Evolutionary conservation across 2,329 filamentous ascomycete genomes (phyloP).

Genomic region (Catunica adiposa): DNA sequence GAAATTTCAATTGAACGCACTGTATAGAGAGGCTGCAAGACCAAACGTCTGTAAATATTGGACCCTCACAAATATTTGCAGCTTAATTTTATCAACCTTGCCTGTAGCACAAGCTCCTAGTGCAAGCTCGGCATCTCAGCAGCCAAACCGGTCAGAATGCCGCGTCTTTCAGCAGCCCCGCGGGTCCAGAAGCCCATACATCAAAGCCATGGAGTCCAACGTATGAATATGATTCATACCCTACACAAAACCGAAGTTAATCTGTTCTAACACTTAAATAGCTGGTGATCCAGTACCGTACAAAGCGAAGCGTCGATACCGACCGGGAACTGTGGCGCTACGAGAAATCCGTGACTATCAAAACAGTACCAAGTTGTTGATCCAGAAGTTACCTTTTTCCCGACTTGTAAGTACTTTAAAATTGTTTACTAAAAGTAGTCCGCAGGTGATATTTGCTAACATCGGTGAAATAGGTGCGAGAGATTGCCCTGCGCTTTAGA

Average conservation of each 20-base stretch:
- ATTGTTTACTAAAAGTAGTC: neutral
- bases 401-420: conserved; percentile 39
- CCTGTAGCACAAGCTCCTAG: too few relatives aligned
- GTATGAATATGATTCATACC: neutral
- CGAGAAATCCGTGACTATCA: conserved; percentile 88
- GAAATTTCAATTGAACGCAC: too few relatives aligned
- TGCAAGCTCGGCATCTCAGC: neutral
- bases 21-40: too few relatives aligned
- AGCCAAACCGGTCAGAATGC: conserved; percentile 1
- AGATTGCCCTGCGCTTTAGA: conserved; percentile 52
- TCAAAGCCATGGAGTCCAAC: conserved; percentile 8
- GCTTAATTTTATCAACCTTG: too few relatives aligned
- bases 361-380: conserved; percentile 70
- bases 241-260: neutral
- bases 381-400: conserved; percentile 66
- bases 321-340: conserved; percentile 68
- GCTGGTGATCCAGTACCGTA: conserved; percentile 58
- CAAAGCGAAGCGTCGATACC: conserved; percentile 46
- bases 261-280: conserved; percentile 21
- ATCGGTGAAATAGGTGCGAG: conserved; percentile 36
- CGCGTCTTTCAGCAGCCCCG: conserved; percentile 3
- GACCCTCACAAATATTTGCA: too few relatives aligned
- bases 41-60: too few relatives aligned
- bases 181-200: conserved; percentile 7
- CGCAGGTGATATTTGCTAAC: conserved; percentile 14